phyloP scores from a whole-genome alignment of 352 stramenopile genomes.

The Pilasporangium apinafurcum region DNA sequence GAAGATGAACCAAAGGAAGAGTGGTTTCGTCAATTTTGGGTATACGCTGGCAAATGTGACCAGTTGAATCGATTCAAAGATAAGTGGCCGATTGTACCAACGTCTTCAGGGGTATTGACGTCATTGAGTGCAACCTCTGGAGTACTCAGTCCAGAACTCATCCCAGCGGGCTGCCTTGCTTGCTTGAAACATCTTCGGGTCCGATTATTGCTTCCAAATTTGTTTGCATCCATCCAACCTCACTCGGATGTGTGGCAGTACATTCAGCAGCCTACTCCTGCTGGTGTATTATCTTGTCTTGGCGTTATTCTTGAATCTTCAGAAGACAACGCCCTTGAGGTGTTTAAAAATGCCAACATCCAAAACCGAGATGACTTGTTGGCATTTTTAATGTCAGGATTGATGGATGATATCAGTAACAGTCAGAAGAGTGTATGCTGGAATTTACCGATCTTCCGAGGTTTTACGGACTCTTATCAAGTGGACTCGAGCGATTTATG shows the following conservation, averaged over 20 bases:
- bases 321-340: background rate
- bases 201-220: constrained; percentile 40
- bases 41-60: constrained; percentile 43
- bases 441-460: constrained; percentile 48
- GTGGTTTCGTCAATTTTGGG: constrained; percentile 63
- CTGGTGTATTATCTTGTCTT: constrained; percentile 43
- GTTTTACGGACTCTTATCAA: constrained; percentile 10
- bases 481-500: constrained; percentile 12
- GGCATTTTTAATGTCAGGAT: constrained; percentile 34
- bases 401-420: constrained; percentile 22
- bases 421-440: constrained; percentile 23
- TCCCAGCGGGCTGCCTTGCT: constrained; percentile 28
- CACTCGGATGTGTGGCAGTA: constrained; percentile 61
- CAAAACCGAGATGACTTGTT: constrained; percentile 34
- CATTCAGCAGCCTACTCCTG: constrained; percentile 62
- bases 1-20: constrained; percentile 24
- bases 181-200: constrained; percentile 45
- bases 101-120: constrained; percentile 28
- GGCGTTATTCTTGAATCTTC: constrained; percentile 5
- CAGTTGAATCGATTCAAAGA: constrained; percentile 37
- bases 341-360: constrained; percentile 11
- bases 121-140: constrained; percentile 30
- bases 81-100: constrained; percentile 68
- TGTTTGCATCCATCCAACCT: constrained; percentile 48
- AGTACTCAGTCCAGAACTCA: constrained; percentile 47